Conservation (phyloP, 495 filamentous ascomycete species). For the Aspergillus cavernicola region DNA sequence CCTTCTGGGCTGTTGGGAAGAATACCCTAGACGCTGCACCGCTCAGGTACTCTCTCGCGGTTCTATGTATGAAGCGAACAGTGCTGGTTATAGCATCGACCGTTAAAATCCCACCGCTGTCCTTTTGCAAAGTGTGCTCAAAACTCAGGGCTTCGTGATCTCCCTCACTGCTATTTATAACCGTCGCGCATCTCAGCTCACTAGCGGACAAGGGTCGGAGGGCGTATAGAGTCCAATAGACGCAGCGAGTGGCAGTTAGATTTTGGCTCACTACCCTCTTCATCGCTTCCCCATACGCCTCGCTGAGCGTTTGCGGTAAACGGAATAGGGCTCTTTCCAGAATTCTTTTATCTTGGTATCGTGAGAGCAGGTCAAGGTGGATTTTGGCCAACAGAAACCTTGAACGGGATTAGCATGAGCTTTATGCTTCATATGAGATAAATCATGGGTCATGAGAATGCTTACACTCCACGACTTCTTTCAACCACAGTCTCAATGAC, state of each 20-base stretch:
- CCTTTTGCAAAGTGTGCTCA: conserved; percentile 17
- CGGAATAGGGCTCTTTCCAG: conserved; percentile 26
- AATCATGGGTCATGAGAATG: not conserved
- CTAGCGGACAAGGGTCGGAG: conserved; percentile 23
- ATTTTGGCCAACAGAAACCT: conserved; percentile 33
- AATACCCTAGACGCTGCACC: conserved; percentile 30
- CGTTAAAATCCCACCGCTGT: conserved; percentile 23
- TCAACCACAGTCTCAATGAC: conserved; percentile 18
- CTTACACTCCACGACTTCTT: conserved; percentile 31
- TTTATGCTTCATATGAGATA: too few relatives aligned
- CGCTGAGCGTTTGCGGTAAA: conserved; percentile 28
- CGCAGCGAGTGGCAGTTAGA: conserved; percentile 16
- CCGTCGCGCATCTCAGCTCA: conserved; percentile 23
- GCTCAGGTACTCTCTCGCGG: conserved; percentile 31
- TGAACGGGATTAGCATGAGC: not conserved
- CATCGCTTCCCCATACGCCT: conserved; percentile 35
- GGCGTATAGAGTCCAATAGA: conserved; percentile 33
- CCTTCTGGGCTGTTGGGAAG: conserved; percentile 29
- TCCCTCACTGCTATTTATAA: not conserved
- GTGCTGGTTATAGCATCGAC: conserved; percentile 24
- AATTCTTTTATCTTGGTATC: conserved; percentile 20
- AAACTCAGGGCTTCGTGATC: conserved; percentile 8
- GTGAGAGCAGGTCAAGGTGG: conserved; percentile 27
- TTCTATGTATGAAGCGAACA: conserved; percentile 30
- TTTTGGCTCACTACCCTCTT: conserved; percentile 27